Evolutionary conservation across 2,329 filamentous ascomycete genomes (phyloP).

Genomic region (Talaromyces sp.): DNA sequence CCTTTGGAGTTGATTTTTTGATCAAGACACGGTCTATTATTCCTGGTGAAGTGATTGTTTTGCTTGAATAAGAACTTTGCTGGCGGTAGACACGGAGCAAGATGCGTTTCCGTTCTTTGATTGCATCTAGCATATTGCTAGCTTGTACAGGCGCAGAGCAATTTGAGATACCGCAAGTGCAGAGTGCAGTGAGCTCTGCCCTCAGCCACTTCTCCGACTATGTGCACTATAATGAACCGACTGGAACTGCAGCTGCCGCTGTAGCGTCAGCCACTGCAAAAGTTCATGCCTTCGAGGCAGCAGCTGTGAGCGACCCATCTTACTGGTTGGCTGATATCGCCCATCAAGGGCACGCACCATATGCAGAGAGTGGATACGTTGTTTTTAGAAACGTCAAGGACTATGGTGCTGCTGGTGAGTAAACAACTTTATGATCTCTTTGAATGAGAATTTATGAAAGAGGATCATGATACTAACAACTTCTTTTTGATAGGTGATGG

Average conservation of each 20-base stretch:
- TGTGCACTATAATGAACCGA: conserved; percentile 20
- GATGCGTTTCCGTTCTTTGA: conserved; percentile 4
- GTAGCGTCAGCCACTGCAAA: conserved; percentile 4
- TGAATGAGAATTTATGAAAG: too few relatives aligned
- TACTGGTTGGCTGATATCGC: conserved; percentile 36
- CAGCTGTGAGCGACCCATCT: conserved; percentile 21
- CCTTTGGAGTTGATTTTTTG: neutral
- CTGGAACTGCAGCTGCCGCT: conserved; percentile 14
- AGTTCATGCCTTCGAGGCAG: neutral
- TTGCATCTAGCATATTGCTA: conserved; percentile 18
- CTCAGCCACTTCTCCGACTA: conserved; percentile 21
- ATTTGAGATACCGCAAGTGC: conserved; percentile 23
- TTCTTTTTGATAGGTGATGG: conserved; percentile 39
- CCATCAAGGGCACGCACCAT: conserved; percentile 24
- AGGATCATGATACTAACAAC: neutral
- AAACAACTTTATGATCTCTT: neutral
- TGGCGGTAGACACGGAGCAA: conserved; percentile 1
- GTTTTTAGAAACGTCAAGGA: conserved; percentile 24
- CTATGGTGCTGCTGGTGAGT: conserved; percentile 31
- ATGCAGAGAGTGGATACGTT: conserved; percentile 13
- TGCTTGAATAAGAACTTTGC: neutral
- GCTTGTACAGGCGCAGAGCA: conserved; percentile 18
- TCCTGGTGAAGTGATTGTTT: neutral
- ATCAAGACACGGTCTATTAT: neutral
- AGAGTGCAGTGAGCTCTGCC: conserved; percentile 21